Conservation (phyloP, 2,329 filamentous ascomycete species). For the Colletotrichum liriopes region DNA sequence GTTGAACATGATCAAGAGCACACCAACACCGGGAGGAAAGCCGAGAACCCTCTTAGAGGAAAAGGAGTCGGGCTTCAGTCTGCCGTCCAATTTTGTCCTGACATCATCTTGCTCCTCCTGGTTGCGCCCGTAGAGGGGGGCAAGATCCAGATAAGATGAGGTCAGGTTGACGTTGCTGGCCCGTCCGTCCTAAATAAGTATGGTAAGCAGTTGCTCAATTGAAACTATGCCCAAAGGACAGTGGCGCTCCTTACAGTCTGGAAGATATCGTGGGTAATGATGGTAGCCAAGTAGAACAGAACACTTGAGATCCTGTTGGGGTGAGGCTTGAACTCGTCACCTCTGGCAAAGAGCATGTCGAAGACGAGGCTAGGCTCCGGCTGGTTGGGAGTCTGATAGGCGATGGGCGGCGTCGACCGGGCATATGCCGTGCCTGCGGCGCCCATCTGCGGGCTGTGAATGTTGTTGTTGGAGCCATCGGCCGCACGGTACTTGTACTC, state of each 20-base stretch:
- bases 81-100: constrained; percentile 64
- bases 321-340: constrained; percentile 46
- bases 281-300: constrained; percentile 65
- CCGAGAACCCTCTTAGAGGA: constrained; percentile 65
- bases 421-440: constrained; percentile 44
- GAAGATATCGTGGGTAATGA: constrained; percentile 68
- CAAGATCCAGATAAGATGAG: constrained; percentile 64
- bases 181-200: constrained; percentile 47
- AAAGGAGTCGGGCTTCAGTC: constrained; percentile 69
- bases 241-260: constrained; percentile 47
- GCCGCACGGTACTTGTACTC: constrained; percentile 43
- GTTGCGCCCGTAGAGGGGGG: constrained; percentile 68
- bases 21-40: constrained; percentile 69
- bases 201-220: constrained; percentile 2
- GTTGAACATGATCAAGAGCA: constrained; percentile 69
- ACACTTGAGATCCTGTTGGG: constrained; percentile 61
- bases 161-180: constrained; percentile 50
- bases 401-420: constrained; percentile 39
- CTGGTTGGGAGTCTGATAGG: constrained; percentile 42
- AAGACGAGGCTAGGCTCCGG: constrained; percentile 44
- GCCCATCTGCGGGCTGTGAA: constrained; percentile 40
- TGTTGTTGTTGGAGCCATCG: constrained; percentile 45
- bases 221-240: constrained; percentile 29
- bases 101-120: constrained; percentile 65
- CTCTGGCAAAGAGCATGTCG: constrained; percentile 44